Percentiles rank a stretch among this genome's conserved stretches.
phyloP scores from a whole-genome alignment of 2,329 filamentous ascomycete species.

The Claviceps arundinis region DNA sequence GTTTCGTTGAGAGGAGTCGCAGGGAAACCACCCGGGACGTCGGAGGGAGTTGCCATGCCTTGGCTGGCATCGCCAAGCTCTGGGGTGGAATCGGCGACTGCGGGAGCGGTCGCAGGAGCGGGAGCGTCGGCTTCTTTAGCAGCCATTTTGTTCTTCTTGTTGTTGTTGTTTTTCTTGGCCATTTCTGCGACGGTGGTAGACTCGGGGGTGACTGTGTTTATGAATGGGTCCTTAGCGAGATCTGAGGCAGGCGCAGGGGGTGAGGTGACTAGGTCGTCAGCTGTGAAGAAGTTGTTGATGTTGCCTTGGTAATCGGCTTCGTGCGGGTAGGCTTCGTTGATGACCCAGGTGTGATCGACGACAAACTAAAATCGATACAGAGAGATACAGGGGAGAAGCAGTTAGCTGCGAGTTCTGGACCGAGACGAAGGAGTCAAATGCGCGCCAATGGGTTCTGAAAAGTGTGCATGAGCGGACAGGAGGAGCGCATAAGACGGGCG shows the following conservation, averaged over 20 bases:
- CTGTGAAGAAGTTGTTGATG: conserved; percentile 81
- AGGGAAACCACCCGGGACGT: conserved; percentile 39
- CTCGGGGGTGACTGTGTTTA: conserved; percentile 55
- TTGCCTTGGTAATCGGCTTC: conserved; percentile 75
- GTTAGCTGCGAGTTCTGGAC: conserved; percentile 7
- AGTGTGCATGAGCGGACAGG: conserved; percentile 7
- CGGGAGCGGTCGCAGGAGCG: neutral
- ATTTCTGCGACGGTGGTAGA: conserved; percentile 55
- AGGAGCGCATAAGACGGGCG: conserved; percentile 6
- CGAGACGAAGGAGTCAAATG: conserved; percentile 1
- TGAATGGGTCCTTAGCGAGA: conserved; percentile 31
- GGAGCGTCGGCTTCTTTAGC: conserved; percentile 5
- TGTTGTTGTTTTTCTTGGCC: conserved; percentile 47
- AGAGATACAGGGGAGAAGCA: conserved; percentile 4
- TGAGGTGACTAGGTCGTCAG: conserved; percentile 49
- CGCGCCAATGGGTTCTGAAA: conserved; percentile 5
- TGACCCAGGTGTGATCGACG: conserved; percentile 82
- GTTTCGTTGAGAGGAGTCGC: conserved; percentile 51
- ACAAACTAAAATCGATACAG: conserved; percentile 56
- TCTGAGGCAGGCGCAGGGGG: neutral
- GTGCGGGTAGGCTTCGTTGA: conserved; percentile 65
- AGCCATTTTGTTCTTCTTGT: conserved; percentile 17
- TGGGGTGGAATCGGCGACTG: neutral
- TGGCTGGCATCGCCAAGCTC: conserved; percentile 8
- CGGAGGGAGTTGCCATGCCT: conserved; percentile 18